phyloP scores from a whole-genome alignment of 371 early-diverging fungal species.

The Mucor circinelloides region DNA sequence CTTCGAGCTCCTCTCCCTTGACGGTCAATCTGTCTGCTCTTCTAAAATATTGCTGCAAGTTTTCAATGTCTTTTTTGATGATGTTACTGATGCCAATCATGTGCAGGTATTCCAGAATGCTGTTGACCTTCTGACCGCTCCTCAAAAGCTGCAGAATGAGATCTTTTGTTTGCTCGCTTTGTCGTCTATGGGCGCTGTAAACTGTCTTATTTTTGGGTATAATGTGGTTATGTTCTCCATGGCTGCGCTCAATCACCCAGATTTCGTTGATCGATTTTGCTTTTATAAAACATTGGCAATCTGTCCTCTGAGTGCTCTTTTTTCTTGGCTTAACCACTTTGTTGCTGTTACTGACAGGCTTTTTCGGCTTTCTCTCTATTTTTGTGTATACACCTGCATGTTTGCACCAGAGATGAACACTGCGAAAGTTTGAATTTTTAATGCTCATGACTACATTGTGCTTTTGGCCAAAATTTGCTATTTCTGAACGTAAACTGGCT shows the following conservation, averaged over 20 bases:
- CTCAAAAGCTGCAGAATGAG: constrained; percentile 7
- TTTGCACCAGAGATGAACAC: constrained; percentile 15
- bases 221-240: constrained; percentile 10
- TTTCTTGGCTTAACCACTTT: constrained; percentile 5
- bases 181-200: constrained; percentile 12
- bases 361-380: constrained; percentile 5
- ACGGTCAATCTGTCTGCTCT: background rate
- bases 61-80: constrained; percentile 18
- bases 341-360: background rate
- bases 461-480: constrained; percentile 5
- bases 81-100: constrained; percentile 15
- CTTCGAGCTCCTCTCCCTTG: background rate
- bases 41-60: constrained; percentile 12
- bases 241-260: constrained; percentile 11
- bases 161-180: background rate
- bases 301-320: constrained; percentile 9
- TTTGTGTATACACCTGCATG: constrained; percentile 15
- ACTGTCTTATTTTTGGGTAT: constrained; percentile 7
- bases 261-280: background rate
- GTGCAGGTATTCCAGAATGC: background rate
- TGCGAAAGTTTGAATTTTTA: constrained; percentile 15
- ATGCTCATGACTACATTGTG: constrained; percentile 13
- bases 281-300: constrained; percentile 12
- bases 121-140: constrained; percentile 6
- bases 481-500: background rate